Evolutionary conservation across 768 basidiomycete species (phyloP).

Genomic region (Calocybe indica): DNA sequence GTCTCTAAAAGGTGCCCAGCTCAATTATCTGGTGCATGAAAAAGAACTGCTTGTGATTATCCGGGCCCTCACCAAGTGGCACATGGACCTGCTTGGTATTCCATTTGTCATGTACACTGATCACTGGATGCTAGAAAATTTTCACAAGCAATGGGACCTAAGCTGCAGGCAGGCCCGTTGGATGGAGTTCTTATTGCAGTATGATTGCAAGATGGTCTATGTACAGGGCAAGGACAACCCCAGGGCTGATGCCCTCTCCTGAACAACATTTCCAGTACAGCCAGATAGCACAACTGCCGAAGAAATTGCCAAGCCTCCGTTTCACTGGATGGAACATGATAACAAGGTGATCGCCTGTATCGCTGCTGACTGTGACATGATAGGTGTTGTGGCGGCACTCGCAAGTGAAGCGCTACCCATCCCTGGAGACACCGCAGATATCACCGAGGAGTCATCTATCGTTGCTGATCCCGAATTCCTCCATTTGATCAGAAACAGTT

Average conservation of each 20-base stretch:
- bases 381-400: too few relatives aligned
- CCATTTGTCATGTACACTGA: constrained; percentile 25
- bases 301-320: neutral
- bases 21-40: constrained; percentile 18
- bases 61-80: constrained; percentile 19
- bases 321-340: neutral
- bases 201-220: constrained; percentile 26
- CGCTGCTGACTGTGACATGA: neutral
- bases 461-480: neutral
- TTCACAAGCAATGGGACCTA: constrained; percentile 22
- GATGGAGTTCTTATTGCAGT: constrained; percentile 28
- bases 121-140: constrained; percentile 27
- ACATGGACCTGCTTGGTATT: constrained; percentile 15
- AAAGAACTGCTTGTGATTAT: constrained; percentile 31
- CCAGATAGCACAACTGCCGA: too few relatives aligned
- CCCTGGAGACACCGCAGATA: neutral
- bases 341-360: too few relatives aligned
- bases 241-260: constrained; percentile 31
- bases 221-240: constrained; percentile 25
- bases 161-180: constrained; percentile 22
- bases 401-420: too few relatives aligned
- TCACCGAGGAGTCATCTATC: too few relatives aligned
- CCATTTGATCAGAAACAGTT: neutral
- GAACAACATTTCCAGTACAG: neutral
- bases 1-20: constrained; percentile 5